Evolutionary conservation across 2,329 filamentous ascomycete genomes (phyloP), one percentile per base, ranked within the genome.

Genomic region (Sporothrix humicola): DNA sequence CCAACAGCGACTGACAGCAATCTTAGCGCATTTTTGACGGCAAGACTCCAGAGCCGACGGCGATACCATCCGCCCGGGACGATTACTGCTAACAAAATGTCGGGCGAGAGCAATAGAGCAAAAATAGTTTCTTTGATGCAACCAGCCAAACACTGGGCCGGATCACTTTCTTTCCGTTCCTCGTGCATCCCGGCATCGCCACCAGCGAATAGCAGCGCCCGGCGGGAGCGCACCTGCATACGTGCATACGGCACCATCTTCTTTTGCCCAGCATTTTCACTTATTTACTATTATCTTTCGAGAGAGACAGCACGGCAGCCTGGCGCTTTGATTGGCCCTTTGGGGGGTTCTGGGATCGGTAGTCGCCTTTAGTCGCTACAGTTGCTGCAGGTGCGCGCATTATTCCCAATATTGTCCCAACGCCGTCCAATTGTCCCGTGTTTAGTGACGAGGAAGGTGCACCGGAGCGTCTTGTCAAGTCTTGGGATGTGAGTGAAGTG

Each of bases 31-130:
- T 1, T 26, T 48, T 5, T 46, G 7, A 37, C 65, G 65, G 65
- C 65, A 23, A 52, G 46, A 52, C 65, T 69, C 65, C 26, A 69
- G 46, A 46, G 3, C 65, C 65, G 65, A 69, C 65, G 65, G 65
- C 17, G 63, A 13, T 10, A 69, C 15, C 65, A 69, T 69, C 66
- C 48, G 17, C 48, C 48, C 48, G 48, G 48, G 23, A 23, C 42
- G 42, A 42, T 23, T 10, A 4, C 46, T 42, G 23, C 13, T 26
- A 2, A n/a, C 23, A 23, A 8, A 23, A n/a, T 20, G 23, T 26
- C 10, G 20, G 61, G 13, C 10, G 4, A 26, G 12, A 26, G 17
- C 9, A 48, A 9, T 17, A 52, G 26, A 48, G 26, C 20, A 54
- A 42, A 54, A 54, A 31, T 20, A 50, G 65, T 37, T 5, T 37